A percentile compares a stretch with the other conserved stretches of the same genome.
phyloP scores from a whole-genome alignment of 1,284 basidiomycete species.

The Paramarasmius palmivorus region DNA sequence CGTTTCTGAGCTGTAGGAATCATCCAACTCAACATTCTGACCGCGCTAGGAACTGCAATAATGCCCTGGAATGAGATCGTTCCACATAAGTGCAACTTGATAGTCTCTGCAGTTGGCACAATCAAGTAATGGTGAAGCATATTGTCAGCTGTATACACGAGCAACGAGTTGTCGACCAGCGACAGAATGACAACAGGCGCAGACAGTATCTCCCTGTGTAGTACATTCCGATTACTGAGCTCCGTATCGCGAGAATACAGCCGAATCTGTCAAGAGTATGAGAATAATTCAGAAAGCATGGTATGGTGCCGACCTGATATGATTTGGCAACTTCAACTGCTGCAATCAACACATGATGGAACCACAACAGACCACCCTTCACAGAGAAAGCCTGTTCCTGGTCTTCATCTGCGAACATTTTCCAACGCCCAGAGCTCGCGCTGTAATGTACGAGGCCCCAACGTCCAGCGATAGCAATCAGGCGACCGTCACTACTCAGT shows the following conservation, averaged over 20 bases:
- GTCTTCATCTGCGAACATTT: slow-evolving; percentile 79
- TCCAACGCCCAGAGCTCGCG: slow-evolving; percentile 93
- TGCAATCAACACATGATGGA: slow-evolving; percentile 92
- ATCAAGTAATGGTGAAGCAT: slow-evolving; percentile 93
- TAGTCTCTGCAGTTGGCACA: slow-evolving; percentile 80
- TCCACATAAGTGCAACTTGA: slow-evolving; percentile 88
- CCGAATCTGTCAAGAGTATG: slow-evolving; percentile 61
- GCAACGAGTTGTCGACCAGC: slow-evolving; percentile 93
- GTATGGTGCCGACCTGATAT: slow-evolving; percentile 65
- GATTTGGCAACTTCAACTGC: slow-evolving; percentile 83
- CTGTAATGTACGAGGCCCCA: slow-evolving; percentile 94
- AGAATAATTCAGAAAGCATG: background rate
- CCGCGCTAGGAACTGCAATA: slow-evolving; percentile 82
- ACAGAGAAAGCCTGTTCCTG: slow-evolving; percentile 92
- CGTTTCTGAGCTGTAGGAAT: slow-evolving; percentile 92
- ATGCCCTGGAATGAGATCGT: slow-evolving; percentile 95
- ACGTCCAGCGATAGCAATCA: slow-evolving; percentile 93
- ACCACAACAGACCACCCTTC: slow-evolving; percentile 94
- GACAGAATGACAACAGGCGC: slow-evolving; percentile 85
- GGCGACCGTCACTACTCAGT: slow-evolving; percentile 86
- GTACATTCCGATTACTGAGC: slow-evolving; percentile 81
- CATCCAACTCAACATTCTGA: slow-evolving; percentile 96
- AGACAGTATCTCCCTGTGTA: slow-evolving; percentile 81
- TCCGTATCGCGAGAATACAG: slow-evolving; percentile 95
- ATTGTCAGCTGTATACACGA: slow-evolving; percentile 97